Conservation (phyloP, 176 grass and related monocot species). For the Bolboschoenus planiculmis region DNA sequence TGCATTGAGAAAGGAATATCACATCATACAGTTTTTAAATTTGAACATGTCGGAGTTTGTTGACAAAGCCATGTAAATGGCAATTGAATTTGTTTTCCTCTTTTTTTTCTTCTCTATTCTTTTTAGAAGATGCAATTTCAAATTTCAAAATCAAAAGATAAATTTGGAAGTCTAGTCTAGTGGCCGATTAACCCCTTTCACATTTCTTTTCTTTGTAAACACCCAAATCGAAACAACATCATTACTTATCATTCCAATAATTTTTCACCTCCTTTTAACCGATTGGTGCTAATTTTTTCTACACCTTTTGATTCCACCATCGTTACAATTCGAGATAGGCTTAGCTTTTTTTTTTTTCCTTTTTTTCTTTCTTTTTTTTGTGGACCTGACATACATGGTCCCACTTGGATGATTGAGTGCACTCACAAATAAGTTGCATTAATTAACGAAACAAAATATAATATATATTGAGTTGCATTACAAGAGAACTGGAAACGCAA, state of each 20-base stretch:
- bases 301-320: slow-evolving; percentile 6
- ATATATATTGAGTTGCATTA: background rate
- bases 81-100: background rate
- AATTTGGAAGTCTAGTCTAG: slow-evolving; percentile 6
- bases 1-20: background rate
- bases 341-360: too few relatives aligned
- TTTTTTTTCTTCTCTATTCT: background rate
- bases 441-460: background rate
- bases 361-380: too few relatives aligned
- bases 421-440: background rate
- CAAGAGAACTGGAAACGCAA: background rate
- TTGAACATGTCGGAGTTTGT: slow-evolving; percentile 4
- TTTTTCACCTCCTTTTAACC: background rate
- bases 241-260: slow-evolving; percentile 12
- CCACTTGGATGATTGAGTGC: background rate
- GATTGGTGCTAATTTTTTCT: background rate
- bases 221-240: slow-evolving; percentile 8
- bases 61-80: background rate
- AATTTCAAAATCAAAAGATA: slow-evolving; percentile 9
- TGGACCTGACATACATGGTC: background rate
- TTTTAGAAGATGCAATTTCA: slow-evolving; percentile 10
- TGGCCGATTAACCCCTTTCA: slow-evolving; percentile 11
- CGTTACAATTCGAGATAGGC: background rate
- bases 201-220: slow-evolving; percentile 12
- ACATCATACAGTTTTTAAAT: slow-evolving; percentile 4